These are phyloP conservation scores for Skeletonema tropicum DNA, from an alignment of 108 stramenopile species.

Conservation along the genomic window DNA sequence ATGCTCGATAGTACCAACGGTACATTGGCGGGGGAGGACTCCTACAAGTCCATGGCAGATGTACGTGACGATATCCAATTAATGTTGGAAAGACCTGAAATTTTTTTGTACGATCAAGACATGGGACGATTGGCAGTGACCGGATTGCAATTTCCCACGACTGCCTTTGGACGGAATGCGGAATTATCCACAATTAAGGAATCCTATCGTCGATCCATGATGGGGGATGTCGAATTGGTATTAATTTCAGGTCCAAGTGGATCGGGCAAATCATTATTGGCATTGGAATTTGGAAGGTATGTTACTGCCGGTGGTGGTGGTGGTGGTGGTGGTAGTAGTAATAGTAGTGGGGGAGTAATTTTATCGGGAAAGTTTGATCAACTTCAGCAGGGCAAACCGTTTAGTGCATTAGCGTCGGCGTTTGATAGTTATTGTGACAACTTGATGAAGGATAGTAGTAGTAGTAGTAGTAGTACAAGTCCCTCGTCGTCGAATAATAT, in stretches of 20 bases:
- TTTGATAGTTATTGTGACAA: conserved; percentile 9
- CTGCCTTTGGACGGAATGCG: conserved; percentile 1
- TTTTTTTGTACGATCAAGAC: conserved; percentile 16
- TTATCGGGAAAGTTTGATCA: conserved; percentile 42
- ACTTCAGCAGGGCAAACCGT: conserved; percentile 19
- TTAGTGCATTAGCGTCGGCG: conserved; percentile 13
- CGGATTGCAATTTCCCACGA: conserved; percentile 12
- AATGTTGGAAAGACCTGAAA: conserved; percentile 20
- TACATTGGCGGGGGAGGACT: not conserved
- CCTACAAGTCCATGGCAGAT: not conserved
- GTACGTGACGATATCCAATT: conserved; percentile 4
- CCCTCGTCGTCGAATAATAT: not conserved
- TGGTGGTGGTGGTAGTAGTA: too few species aligned
- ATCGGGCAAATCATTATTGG: conserved; percentile 8
- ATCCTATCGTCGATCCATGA: not conserved
- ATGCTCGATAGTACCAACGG: conserved; percentile 13
- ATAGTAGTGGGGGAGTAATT: conserved; percentile 11
- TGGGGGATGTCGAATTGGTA: conserved; percentile 6
- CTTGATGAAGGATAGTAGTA: not conserved
- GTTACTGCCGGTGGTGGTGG: too few species aligned
- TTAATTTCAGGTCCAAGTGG: conserved; percentile 19
- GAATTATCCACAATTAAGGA: conserved; percentile 6
- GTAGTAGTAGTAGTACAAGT: not conserved
- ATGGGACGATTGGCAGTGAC: not conserved
- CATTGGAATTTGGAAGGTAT: not conserved